Percentiles rank a stretch among this genome's conserved stretches.
phyloP scores from a whole-genome alignment of 2,329 filamentous ascomycete genomes.

The Monilinia vaccinii-corymbosi region DNA sequence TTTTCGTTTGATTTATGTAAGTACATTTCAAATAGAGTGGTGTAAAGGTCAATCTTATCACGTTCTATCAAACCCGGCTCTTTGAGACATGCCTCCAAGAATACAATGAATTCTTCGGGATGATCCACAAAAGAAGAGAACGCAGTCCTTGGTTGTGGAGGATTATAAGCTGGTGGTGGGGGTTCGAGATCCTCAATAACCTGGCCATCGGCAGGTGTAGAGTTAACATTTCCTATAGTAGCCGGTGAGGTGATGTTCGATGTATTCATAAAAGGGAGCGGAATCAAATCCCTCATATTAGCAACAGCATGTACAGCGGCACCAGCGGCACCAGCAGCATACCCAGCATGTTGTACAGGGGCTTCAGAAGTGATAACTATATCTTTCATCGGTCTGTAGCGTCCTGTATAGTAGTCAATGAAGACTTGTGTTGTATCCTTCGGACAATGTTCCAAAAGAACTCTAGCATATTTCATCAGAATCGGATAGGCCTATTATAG shows the following conservation, averaged over 20 bases:
- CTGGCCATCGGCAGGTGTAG: slow-evolving; percentile 45
- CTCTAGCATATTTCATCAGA: slow-evolving; percentile 89
- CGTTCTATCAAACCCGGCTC: slow-evolving; percentile 61
- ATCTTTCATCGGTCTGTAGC: slow-evolving; percentile 66
- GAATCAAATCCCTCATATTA: slow-evolving; percentile 74
- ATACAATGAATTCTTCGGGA: slow-evolving; percentile 80
- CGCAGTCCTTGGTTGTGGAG: slow-evolving; percentile 76
- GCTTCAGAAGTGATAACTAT: slow-evolving; percentile 26
- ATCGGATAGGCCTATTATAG: slow-evolving; percentile 64
- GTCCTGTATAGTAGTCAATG: slow-evolving; percentile 88
- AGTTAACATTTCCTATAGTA: slow-evolving; percentile 39
- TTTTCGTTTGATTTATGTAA: slow-evolving; percentile 76
- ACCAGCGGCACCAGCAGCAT: slow-evolving; percentile 32
- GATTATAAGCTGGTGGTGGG: slow-evolving; percentile 52
- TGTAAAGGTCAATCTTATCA: slow-evolving; percentile 81
- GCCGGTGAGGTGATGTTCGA: slow-evolving; percentile 46
- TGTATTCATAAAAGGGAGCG: slow-evolving; percentile 75
- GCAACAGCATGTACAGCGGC: slow-evolving; percentile 70
- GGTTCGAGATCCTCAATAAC: slow-evolving; percentile 39
- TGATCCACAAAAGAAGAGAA: slow-evolving; percentile 97
- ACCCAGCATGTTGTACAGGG: slow-evolving; percentile 21
- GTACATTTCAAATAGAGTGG: slow-evolving; percentile 97
- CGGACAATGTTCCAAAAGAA: slow-evolving; percentile 80
- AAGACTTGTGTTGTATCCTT: slow-evolving; percentile 77
- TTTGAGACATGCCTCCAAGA: slow-evolving; percentile 78